Conservation (phyloP, 208 protist genomes). For the Trypanosoma grayi region DNA sequence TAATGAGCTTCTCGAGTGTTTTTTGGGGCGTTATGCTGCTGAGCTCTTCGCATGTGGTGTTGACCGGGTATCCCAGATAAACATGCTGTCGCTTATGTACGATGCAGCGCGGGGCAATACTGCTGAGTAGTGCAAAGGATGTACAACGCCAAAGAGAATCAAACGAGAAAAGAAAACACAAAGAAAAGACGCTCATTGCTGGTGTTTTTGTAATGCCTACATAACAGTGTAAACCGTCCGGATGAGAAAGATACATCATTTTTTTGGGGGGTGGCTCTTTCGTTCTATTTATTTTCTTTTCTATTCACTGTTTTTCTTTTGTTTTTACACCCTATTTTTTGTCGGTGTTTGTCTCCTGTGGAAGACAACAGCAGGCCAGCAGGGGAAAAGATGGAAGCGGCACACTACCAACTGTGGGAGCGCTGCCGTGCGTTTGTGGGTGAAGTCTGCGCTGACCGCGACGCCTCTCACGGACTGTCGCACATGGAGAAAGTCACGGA, state of each 20-base stretch:
- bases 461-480: conserved; percentile 66
- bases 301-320: conserved; percentile 18
- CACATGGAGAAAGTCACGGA: conserved; percentile 82
- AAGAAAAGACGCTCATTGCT: too few species aligned
- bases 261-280: background rate
- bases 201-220: too few species aligned
- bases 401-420: conserved; percentile 60
- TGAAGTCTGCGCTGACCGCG: conserved; percentile 52
- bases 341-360: conserved; percentile 1
- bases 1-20: conserved; percentile 33
- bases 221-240: too few species aligned
- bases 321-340: background rate
- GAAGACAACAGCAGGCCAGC: background rate
- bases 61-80: conserved; percentile 36
- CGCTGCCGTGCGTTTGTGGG: conserved; percentile 62
- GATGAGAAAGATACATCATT: too few species aligned
- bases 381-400: conserved; percentile 36
- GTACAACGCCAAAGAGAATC: background rate
- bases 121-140: background rate
- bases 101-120: conserved; percentile 15
- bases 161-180: too few species aligned
- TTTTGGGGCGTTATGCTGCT: conserved; percentile 43
- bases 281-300: background rate
- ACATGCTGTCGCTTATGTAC: conserved; percentile 59
- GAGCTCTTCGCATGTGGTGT: conserved; percentile 63